Percentiles rank a stretch among this genome's conserved stretches.
Evolutionary conservation across 768 basidiomycete species (phyloP).

Genomic region (Tylopilus rubrobrunneus): DNA sequence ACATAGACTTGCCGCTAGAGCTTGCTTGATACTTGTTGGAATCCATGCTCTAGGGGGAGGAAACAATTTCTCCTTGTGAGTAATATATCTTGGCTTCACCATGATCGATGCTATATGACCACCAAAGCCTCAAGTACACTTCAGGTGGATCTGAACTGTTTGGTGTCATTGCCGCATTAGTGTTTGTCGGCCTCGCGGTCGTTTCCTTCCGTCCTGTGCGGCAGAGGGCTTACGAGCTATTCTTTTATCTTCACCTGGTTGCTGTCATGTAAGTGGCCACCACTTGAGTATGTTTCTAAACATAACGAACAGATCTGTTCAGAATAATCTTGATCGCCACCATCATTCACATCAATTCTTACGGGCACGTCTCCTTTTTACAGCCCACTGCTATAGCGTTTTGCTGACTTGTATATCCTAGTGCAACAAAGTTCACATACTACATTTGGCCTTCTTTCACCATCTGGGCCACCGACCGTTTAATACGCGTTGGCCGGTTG

Average conservation of each 20-base stretch:
- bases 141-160: conserved; percentile 14
- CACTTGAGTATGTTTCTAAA: neutral
- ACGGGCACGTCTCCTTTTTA: conserved; percentile 18
- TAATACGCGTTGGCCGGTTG: conserved; percentile 42
- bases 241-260: conserved; percentile 44
- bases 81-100: neutral
- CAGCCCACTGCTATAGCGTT: conserved; percentile 6
- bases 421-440: conserved; percentile 13
- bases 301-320: conserved; percentile 35
- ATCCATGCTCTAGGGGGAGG: conserved; percentile 38
- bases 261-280: conserved; percentile 33
- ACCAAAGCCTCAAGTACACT: conserved; percentile 2
- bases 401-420: conserved; percentile 9
- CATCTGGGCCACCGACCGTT: conserved; percentile 52
- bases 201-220: conserved; percentile 53
- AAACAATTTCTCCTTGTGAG: conserved; percentile 9
- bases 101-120: neutral
- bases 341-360: conserved; percentile 38
- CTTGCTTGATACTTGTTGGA: conserved; percentile 44
- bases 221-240: conserved; percentile 45
- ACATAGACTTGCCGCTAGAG: conserved; percentile 46
- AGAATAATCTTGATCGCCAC: conserved; percentile 31
- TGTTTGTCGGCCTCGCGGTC: conserved; percentile 39
- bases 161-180: conserved; percentile 34
- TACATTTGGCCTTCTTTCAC: conserved; percentile 50